A percentile compares a stretch with the other conserved stretches of the same genome.
phyloP scores from a whole-genome alignment of 208 protist genomes.

The Wallacemonas sp. region DNA sequence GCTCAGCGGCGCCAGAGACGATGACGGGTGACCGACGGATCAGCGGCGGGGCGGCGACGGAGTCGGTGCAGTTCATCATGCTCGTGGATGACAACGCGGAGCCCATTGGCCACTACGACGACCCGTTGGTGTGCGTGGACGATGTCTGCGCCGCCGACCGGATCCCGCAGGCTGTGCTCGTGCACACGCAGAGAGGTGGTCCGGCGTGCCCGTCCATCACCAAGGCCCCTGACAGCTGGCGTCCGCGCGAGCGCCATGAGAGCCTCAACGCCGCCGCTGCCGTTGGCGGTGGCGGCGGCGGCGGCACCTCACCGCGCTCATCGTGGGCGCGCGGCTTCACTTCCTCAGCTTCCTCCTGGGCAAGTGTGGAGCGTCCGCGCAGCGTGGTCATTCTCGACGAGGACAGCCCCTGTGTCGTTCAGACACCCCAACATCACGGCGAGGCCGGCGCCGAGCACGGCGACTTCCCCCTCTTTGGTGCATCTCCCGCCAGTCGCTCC shows the following conservation, averaged over 20 bases:
- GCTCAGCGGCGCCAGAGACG: not conserved
- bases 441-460: not conserved
- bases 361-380: slow-evolving; percentile 21
- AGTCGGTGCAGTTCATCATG: not conserved
- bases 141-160: not conserved
- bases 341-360: slow-evolving; percentile 16
- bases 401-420: not conserved
- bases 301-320: not conserved
- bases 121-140: not conserved
- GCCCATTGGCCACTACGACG: not conserved
- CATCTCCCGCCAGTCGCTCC: not conserved
- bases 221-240: not conserved
- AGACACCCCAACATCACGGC: not conserved
- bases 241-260: slow-evolving; percentile 2
- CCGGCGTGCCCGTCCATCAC: not conserved
- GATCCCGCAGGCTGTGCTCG: not conserved
- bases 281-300: too few relatives aligned
- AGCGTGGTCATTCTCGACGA: slow-evolving; percentile 19
- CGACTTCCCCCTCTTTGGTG: not conserved
- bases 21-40: too few relatives aligned
- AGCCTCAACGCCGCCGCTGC: too few relatives aligned
- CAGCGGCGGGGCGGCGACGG: not conserved
- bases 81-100: not conserved
- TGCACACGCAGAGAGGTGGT: not conserved
- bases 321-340: not conserved